phyloP scores from a whole-genome alignment of 805 yeast species.

The Huiozyma sinensis region DNA sequence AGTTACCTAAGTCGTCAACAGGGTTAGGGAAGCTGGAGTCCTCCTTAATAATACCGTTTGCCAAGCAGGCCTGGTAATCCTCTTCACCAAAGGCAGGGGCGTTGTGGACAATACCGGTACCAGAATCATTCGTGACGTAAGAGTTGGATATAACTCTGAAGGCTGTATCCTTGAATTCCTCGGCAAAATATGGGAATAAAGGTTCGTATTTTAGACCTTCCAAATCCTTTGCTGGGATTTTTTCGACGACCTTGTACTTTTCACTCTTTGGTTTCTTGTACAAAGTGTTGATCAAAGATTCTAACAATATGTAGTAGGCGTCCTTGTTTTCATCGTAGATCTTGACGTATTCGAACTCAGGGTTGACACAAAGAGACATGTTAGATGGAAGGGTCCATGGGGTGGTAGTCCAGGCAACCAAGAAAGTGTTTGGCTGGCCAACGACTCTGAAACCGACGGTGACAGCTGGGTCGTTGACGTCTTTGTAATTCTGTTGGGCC shows the following conservation, averaged over 20 bases:
- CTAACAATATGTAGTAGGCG: constrained; percentile 72
- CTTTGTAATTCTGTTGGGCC: constrained; percentile 97
- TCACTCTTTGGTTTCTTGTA: constrained; percentile 94
- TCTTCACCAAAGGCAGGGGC: constrained; percentile 99
- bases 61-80: constrained; percentile 78
- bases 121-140: constrained; percentile 86
- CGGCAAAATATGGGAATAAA: constrained; percentile 68
- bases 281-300: constrained; percentile 66
- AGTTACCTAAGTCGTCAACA: constrained; percentile 84
- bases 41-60: constrained; percentile 63
- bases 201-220: constrained; percentile 77
- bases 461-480: constrained; percentile 93
- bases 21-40: constrained; percentile 79
- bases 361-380: constrained; percentile 83
- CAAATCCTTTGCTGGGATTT: constrained; percentile 67
- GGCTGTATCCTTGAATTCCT: constrained; percentile 62
- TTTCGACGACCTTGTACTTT: constrained; percentile 73
- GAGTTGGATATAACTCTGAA: constrained; percentile 74
- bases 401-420: constrained; percentile 98
- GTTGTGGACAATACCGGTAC: constrained; percentile 98
- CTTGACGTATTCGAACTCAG: constrained; percentile 83
- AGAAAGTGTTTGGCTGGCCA: constrained; percentile 68
- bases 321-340: constrained; percentile 82
- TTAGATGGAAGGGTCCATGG: constrained; percentile 99
- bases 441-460: constrained; percentile 78